Base-by-base conservation (phyloP, 1,139 yeast genomes). In the Lodderomyces theae region DNA sequence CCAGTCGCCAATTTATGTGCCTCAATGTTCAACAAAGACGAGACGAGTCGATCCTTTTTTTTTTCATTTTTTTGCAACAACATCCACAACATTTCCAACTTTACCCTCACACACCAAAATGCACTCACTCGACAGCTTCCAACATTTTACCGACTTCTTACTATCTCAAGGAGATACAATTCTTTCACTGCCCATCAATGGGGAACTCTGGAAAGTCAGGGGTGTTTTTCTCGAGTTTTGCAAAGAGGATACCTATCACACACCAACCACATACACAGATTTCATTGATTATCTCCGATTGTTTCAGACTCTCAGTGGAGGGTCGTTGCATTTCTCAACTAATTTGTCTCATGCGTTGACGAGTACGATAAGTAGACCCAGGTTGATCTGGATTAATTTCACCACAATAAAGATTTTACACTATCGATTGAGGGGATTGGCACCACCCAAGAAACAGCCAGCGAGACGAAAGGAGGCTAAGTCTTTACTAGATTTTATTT, bases 301-400 rank as follows among this genome's bases (percentile, higher is more conserved):
- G 3, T 63, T 64, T 42, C 63, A 63, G 38, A 46, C 34, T 2
- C 40, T 65, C 10, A 56, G 65, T 37, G 63, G 56, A 1, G 39
- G 45, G 8, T 51, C 60, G 21, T 48, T 64, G 31, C 48, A 44
- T 13, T 45, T 58, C 10, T 34, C 28, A 11, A 29, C 34, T n/a
- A 31, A 36, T 4, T 37, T 48, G 17, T 19, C 40, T 15, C 23
- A 16, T 23, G 17, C 35, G 13, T 41, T 15, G 17, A 13, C 18
- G 5, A 15, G 41, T 5, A 4, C 16, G 12, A 10, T 23, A 5
- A 36, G 44, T 25, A 17, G 42, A 8, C 52, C 47, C n/a, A 40
- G 29, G 8, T 41, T 58, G 18, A 40, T 26, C 5, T 57, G 56
- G 55, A 44, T 57, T 35, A 53, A 57, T 40, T 45, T 44, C 33